Conservation (phyloP, 2,329 filamentous ascomycete genomes). For the Trichoderma aggressivum region DNA sequence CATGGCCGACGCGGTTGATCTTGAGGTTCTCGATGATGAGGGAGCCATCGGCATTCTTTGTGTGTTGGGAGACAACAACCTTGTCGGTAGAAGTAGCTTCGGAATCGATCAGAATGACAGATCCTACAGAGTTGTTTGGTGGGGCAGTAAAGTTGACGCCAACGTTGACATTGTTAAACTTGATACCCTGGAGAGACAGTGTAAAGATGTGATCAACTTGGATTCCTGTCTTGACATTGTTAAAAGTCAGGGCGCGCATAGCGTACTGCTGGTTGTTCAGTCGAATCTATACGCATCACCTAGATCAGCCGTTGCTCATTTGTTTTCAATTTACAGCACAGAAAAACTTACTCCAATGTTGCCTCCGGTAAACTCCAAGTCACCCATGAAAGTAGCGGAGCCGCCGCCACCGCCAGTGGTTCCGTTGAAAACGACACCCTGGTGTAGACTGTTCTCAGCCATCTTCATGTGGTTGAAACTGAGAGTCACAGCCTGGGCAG, state of each 20-base stretch:
- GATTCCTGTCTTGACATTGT: constrained; percentile 21
- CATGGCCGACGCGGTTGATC: constrained; percentile 1
- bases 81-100: constrained; percentile 17
- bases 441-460: constrained; percentile 17
- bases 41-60: constrained; percentile 18
- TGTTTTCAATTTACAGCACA: rapidly evolving
- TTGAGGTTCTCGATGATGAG: constrained; percentile 21
- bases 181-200: constrained; percentile 17
- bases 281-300: background rate
- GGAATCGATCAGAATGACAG: constrained; percentile 19
- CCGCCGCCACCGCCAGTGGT: constrained; percentile 17
- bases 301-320: background rate
- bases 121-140: constrained; percentile 18
- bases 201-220: constrained; percentile 19
- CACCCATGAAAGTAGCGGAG: constrained; percentile 21
- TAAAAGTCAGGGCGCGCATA: constrained; percentile 16
- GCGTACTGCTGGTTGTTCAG: constrained; percentile 21
- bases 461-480: constrained; percentile 19
- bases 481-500: constrained; percentile 19
- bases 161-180: constrained; percentile 18
- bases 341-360: constrained; percentile 7
- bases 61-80: constrained; percentile 19
- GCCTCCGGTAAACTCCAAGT: constrained; percentile 16
- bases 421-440: constrained; percentile 21
- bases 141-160: constrained; percentile 19